Conservation (phyloP, 495 filamentous ascomycete species). For the Aspergillus egyptiacus region DNA sequence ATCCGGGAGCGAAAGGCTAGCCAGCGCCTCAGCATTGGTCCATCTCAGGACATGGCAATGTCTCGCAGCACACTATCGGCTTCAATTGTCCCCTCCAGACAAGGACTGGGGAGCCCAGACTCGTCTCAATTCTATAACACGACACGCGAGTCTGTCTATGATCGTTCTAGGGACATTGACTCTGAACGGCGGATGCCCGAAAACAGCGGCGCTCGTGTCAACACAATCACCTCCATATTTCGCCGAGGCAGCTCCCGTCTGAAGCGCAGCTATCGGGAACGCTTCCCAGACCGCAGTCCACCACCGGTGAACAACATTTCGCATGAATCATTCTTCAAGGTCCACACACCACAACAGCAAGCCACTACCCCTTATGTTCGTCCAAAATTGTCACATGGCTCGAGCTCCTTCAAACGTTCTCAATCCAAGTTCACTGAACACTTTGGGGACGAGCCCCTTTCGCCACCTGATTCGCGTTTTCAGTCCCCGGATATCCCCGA, state of each 20-base stretch:
- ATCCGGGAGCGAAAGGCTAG: slow-evolving; percentile 29
- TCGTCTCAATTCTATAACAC: slow-evolving; percentile 52
- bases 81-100: slow-evolving; percentile 49
- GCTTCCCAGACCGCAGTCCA: slow-evolving; percentile 42
- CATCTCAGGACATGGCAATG: slow-evolving; percentile 40
- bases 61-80: slow-evolving; percentile 53
- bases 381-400: slow-evolving; percentile 40
- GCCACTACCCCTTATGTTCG: slow-evolving; percentile 33
- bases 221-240: slow-evolving; percentile 65
- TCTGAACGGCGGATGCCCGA: slow-evolving; percentile 45
- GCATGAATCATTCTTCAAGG: slow-evolving; percentile 65
- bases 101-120: slow-evolving; percentile 44
- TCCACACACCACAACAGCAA: slow-evolving; percentile 36
- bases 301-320: slow-evolving; percentile 78
- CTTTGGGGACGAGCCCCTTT: slow-evolving; percentile 75
- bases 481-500: slow-evolving; percentile 55
- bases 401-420: slow-evolving; percentile 62
- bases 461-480: slow-evolving; percentile 72
- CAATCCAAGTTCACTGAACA: slow-evolving; percentile 93
- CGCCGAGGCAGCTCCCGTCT: slow-evolving; percentile 54
- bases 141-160: slow-evolving; percentile 38
- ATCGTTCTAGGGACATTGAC: slow-evolving; percentile 37
- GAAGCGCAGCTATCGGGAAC: slow-evolving; percentile 54
- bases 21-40: slow-evolving; percentile 33
- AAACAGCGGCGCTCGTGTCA: slow-evolving; percentile 36